Conservation (phyloP, 176 grass and related monocot species). For the Raddia guianensis region DNA sequence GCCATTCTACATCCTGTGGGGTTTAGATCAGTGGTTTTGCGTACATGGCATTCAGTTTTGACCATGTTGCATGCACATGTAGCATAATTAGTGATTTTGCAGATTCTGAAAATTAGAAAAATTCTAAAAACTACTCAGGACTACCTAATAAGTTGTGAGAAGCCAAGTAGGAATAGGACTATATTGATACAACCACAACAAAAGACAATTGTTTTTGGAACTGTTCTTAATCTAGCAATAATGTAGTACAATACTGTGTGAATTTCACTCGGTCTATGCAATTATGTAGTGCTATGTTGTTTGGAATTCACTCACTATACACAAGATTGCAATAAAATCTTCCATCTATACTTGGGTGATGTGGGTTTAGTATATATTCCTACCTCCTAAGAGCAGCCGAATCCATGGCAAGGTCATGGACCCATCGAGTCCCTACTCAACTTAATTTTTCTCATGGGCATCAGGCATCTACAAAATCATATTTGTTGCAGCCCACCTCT, state of each 20-base stretch:
- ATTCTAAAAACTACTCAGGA: background rate
- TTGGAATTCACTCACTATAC: background rate
- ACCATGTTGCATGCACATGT: too few species aligned
- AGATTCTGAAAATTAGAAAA: too few species aligned
- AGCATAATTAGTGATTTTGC: too few species aligned
- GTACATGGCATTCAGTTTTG: too few species aligned
- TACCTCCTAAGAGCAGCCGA: background rate
- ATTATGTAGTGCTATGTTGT: background rate
- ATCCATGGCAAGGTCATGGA: background rate
- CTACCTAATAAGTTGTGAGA: background rate
- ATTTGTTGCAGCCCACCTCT: background rate
- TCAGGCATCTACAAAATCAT: background rate
- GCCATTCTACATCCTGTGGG: too few species aligned
- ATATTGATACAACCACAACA: background rate
- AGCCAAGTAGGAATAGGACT: background rate
- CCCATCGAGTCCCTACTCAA: background rate
- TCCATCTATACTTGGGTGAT: slow-evolving; percentile 11
- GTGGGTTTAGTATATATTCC: background rate
- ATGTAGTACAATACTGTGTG: background rate
- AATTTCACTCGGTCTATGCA: background rate
- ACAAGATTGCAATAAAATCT: background rate
- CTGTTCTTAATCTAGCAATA: background rate
- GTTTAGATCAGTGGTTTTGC: too few species aligned
- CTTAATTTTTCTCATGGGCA: slow-evolving; percentile 9
- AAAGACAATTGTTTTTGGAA: background rate